Base-by-base conservation (phyloP, 352 stramenopile genomes). In the Pythium dissotocum region DNA sequence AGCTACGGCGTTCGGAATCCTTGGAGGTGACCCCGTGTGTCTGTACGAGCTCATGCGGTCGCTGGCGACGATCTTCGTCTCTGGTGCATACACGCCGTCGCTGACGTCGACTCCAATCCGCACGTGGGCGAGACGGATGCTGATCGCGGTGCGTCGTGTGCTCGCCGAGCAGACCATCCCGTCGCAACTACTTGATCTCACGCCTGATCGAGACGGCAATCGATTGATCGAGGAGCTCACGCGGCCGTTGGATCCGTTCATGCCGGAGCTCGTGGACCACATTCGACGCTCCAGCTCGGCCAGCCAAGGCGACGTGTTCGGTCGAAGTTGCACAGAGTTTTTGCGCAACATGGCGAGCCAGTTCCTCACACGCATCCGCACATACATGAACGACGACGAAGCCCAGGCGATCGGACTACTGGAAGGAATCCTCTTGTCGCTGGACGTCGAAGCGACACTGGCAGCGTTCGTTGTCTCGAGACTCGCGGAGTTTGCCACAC, bases 241-340 rank as follows among this genome's bases (percentile, higher is more conserved):
- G 24, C 63, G 72, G 24, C 59, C 59, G 10, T 44, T 79, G 7
- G 69, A 71, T 32, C 65, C 72, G 14, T 79, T 79, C 57, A 69
- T 73, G 36, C 69, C 72, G 6, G 69, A 79, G 42, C 57, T 79
- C 10, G 32, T 76, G n/a, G 60, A 76, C 18, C 53, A 74, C 48
- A 71, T 75, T 55, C 69, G 66, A 42, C 72, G 65, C 0, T 60
- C 69, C 0, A 76, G 71, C 8, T 61, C 48, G 7, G 72, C 72
- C 10, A 72, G 66, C 32, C 61, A 63, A 30, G 67, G 64, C 2
- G 65, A 71, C 18, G 57, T 58, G 2, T 67, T 71, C 24, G 65
- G 63, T 14, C 48, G 61, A 18, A 75, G 48, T 40, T 79, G 72
- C 32, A 54, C 53, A 3, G 69, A 74, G 1, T 76, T 79, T 67